Conservation (phyloP, 768 basidiomycete genomes). For the Dioszegia crocea region DNA sequence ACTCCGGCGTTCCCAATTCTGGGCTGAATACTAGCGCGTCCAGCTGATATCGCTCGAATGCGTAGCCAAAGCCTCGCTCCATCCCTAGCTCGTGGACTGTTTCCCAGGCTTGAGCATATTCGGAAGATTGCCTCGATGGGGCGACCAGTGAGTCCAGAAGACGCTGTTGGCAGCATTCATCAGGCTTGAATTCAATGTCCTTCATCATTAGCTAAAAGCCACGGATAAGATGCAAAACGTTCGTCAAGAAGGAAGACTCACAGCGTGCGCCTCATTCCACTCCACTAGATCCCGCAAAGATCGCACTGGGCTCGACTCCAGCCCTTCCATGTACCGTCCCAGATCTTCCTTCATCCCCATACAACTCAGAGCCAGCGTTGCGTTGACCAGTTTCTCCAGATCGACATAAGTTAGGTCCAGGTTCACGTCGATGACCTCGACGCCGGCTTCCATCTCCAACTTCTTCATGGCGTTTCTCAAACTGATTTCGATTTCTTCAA, state of each 20-base stretch:
- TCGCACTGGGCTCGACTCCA: constrained; percentile 10
- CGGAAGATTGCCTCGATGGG: constrained; percentile 15
- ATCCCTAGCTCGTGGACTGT: constrained; percentile 17
- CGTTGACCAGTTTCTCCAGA: neutral
- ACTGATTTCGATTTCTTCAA: neutral
- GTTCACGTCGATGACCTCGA: constrained; percentile 5
- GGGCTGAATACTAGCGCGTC: constrained; percentile 35
- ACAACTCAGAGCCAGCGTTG: neutral
- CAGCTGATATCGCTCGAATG: constrained; percentile 24
- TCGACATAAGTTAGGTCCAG: neutral
- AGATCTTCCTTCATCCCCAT: constrained; percentile 36
- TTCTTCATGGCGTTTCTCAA: neutral
- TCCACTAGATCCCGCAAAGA: constrained; percentile 31
- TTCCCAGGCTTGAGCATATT: constrained; percentile 24
- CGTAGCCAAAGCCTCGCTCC: constrained; percentile 22
- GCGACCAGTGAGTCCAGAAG: constrained; percentile 24
- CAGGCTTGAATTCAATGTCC: constrained; percentile 29
- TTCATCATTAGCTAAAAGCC: neutral
- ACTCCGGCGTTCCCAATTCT: constrained; percentile 22
- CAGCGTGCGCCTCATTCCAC: constrained; percentile 33
- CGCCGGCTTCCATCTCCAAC: neutral
- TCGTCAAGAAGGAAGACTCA: neutral
- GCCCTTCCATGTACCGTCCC: constrained; percentile 20
- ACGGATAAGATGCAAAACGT: too few species aligned
- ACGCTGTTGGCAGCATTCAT: constrained; percentile 39